Evolutionary conservation across 257 asterid genomes (phyloP), one percentile per base, ranked within the genome.

Genomic region (Penstemon davidsonii): DNA sequence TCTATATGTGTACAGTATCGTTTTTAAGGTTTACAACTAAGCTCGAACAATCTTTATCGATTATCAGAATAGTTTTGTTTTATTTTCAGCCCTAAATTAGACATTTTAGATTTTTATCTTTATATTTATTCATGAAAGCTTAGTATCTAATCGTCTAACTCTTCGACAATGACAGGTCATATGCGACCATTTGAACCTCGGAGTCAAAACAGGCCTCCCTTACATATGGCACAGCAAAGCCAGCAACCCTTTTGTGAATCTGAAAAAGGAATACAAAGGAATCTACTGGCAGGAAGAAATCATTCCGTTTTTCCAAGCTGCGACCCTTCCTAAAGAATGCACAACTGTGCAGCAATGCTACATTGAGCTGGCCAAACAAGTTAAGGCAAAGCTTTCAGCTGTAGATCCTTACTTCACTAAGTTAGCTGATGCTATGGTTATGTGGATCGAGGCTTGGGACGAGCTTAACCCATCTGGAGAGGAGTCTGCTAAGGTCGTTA

Each of bases 181-280:
- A 13, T 86, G 96, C 73, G 96, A 88, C 75, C 96, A 88, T 54
- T 75, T 88, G 78, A 82, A 84, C 5, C 73, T 81, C 1, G 96
- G 96, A 5, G 76, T 88, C 55, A 88, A 88, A 78, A 88, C 96
- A 0, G 96, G 92, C 33, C 76, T 88, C 44, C 96, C 96, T 8
- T 88, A 88, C 71, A 84, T 88, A n/a, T 88, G 96, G 96, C 96
- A 86, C 88, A 88, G 93, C 86, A 88, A 88, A 62, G 96, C 96
- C 1, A 88, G 96, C 85, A 86, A 88, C 81, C 96, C 96, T 3
- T 88, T 88, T 11, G 91, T 88, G 60, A 88, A 88, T 44, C 79
- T 88, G 76, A 88, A 88, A 66, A 88, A 88, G 78, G 96, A 88
- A 80, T 88, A 88, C 82, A 88, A 88, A 38, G 96, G 96, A 4